Base-by-base conservation (phyloP, 1,139 yeast species). In the Geotrichum carabidarum region DNA sequence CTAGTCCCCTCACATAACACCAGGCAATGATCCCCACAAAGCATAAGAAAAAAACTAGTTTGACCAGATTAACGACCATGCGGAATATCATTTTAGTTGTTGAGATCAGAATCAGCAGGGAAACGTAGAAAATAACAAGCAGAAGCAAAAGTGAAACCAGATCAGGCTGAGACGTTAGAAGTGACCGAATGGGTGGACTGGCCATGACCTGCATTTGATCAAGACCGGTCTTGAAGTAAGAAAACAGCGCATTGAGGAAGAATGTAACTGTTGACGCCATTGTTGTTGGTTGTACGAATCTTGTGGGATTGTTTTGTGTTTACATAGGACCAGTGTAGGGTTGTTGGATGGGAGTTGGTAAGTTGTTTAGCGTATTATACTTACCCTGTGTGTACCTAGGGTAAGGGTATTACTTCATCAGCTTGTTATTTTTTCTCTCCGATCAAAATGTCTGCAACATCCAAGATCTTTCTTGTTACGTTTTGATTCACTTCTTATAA, bases 31-130 rank as follows among this genome's bases (percentile, higher is more conserved):
- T 59, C 8, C 61, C 57, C 5, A 57, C 60, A 2, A 62, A 37
- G n/a, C 64, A 41, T 12, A 49, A 18, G 55, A 60, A 49, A 9
- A 64, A 44, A 2, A 58, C 45, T 34, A 68, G 47, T 47, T 64
- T 60, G 40, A 68, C 56, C 22, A 62, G 42, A 18, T 60, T 55
- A 55, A 62, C 59, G 14, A 70, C 54, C 34, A 64, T 53, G 17
- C 63, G 56, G 56, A 60, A 67, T 12, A 69, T 51, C 60, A 68
- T 60, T n/a, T 69, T 56, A 38, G 67, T 58, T 14, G 70, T 60
- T 48, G 67, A 64, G 31, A 59, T 57, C 31, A 69, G 51, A 11
- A 70, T 59, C 37, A 63, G 55, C 44, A 69, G 57, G 37, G 70
- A 64, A 8, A 70, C 44, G 56, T 65, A 69, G 22, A 70, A 58